A percentile compares a stretch with the other conserved stretches of the same genome.
These are phyloP conservation scores for Leptographium galeiforme DNA, from an alignment of 2,329 filamentous ascomycete species.

Conservation along the genomic window DNA sequence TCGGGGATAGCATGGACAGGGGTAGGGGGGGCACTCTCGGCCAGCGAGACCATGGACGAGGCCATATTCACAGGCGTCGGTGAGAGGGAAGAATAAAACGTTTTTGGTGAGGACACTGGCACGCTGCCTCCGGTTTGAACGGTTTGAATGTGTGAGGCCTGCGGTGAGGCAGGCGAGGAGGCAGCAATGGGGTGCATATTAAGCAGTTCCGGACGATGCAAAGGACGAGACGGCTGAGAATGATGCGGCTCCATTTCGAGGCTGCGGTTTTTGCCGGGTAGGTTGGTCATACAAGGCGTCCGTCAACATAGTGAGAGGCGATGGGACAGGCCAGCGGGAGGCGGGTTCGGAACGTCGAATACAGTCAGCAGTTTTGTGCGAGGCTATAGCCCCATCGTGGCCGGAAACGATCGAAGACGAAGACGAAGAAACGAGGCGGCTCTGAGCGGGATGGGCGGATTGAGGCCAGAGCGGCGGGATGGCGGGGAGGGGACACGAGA, in stretches of 20 bases:
- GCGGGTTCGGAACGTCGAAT: background rate
- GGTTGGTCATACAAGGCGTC: background rate
- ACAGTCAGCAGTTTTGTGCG: background rate
- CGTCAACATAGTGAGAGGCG: background rate
- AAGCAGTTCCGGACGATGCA: constrained; percentile 21
- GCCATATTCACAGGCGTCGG: constrained; percentile 25
- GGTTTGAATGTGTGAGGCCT: constrained; percentile 20
- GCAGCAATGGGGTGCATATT: constrained; percentile 17
- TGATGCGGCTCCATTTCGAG: constrained; percentile 16
- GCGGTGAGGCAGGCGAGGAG: constrained; percentile 17
- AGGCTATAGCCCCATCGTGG: background rate
- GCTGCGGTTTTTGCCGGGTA: background rate
- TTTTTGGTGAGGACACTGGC: constrained; percentile 46
- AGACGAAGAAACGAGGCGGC: background rate
- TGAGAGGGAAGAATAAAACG: constrained; percentile 39
- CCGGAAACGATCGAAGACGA: background rate
- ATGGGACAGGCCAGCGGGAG: background rate
- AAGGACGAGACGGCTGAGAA: constrained; percentile 13
- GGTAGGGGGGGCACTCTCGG: constrained; percentile 41
- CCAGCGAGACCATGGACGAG: constrained; percentile 24
- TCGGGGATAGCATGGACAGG: constrained; percentile 41
- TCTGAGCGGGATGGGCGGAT: background rate
- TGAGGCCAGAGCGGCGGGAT: background rate
- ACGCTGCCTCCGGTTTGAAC: constrained; percentile 29
- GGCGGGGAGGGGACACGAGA: background rate